Percentiles rank a stretch among this genome's conserved stretches.
These are phyloP conservation scores for Diplogelasinospora grovesii DNA, from an alignment of 495 filamentous ascomycete genomes.

Conservation along the genomic window DNA sequence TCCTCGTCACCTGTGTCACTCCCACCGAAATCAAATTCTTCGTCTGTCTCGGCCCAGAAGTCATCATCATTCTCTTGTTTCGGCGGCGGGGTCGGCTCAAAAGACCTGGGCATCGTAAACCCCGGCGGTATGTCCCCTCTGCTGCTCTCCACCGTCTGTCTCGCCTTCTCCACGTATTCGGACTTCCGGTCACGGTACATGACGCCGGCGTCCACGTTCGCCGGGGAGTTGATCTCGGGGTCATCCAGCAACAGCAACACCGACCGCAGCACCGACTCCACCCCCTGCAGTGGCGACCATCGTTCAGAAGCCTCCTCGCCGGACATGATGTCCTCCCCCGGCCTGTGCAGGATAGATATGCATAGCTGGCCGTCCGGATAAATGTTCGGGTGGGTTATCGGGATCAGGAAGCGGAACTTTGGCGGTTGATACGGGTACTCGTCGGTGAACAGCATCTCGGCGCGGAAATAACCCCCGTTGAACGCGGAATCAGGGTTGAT, in stretches of 20 bases:
- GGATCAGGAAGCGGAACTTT: conserved; percentile 77
- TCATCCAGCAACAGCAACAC: conserved; percentile 91
- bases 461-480: conserved; percentile 88
- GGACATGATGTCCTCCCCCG: conserved; percentile 86
- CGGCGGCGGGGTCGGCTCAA: conserved; percentile 54
- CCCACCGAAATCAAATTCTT: conserved; percentile 74
- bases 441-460: conserved; percentile 75
- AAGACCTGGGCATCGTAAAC: conserved; percentile 75
- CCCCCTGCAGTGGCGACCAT: conserved; percentile 88
- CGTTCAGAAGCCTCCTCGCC: conserved; percentile 83
- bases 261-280: conserved; percentile 88
- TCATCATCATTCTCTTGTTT: conserved; percentile 65
- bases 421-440: conserved; percentile 93
- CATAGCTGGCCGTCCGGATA: conserved; percentile 86
- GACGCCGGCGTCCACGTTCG: conserved; percentile 90
- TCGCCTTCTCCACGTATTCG: conserved; percentile 62
- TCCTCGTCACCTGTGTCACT: conserved; percentile 55
- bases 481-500: conserved; percentile 87
- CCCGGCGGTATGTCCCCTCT: conserved; percentile 73
- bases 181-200: conserved; percentile 68
- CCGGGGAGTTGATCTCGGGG: conserved; percentile 85
- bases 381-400: conserved; percentile 86
- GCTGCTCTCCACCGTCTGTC: conserved; percentile 61
- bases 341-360: conserved; percentile 91
- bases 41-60: conserved; percentile 80